Evolutionary conservation across 176 grass and related monocot genomes (phyloP).

Genomic region (Neostapfia colusana): DNA sequence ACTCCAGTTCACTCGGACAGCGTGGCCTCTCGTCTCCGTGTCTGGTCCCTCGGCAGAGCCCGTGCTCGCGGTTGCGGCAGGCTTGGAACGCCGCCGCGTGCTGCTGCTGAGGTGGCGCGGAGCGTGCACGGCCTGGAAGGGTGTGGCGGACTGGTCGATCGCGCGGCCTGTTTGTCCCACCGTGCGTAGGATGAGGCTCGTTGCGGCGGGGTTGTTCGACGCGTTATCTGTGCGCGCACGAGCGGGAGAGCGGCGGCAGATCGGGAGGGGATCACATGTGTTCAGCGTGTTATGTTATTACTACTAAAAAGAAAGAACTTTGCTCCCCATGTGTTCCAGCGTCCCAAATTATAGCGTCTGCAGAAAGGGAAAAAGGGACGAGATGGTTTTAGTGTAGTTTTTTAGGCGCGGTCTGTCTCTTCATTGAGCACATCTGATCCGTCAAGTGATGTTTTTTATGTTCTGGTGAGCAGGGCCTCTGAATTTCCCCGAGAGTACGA

Average conservation of each 20-base stretch:
- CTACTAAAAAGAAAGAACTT: neutral
- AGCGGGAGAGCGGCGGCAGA: constrained; percentile 14
- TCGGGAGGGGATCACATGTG: constrained; percentile 33
- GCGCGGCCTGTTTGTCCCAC: neutral
- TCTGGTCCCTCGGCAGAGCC: neutral
- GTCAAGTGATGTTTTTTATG: constrained; percentile 8
- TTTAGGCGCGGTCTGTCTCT: neutral
- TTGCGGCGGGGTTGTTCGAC: neutral
- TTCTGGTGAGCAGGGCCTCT: constrained; percentile 55
- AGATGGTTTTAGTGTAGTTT: neutral
- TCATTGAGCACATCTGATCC: constrained; percentile 15
- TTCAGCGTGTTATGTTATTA: constrained; percentile 12
- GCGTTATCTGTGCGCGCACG: constrained; percentile 23
- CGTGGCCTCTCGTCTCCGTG: neutral
- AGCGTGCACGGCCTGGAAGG: constrained; percentile 8
- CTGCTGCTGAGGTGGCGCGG: neutral
- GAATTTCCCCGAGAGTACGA: constrained; percentile 73
- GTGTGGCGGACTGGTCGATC: neutral
- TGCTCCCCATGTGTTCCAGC: constrained; percentile 16
- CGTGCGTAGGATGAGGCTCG: neutral
- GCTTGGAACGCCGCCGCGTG: neutral
- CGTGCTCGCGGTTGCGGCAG: neutral
- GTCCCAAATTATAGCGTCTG: constrained; percentile 24
- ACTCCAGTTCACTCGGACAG: neutral
- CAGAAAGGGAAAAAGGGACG: constrained; percentile 5